Percentiles rank a stretch among this genome's conserved stretches.
Evolutionary conservation across 2,329 filamentous ascomycete species (phyloP).

Genomic region (Ceratocystis albifundus): DNA sequence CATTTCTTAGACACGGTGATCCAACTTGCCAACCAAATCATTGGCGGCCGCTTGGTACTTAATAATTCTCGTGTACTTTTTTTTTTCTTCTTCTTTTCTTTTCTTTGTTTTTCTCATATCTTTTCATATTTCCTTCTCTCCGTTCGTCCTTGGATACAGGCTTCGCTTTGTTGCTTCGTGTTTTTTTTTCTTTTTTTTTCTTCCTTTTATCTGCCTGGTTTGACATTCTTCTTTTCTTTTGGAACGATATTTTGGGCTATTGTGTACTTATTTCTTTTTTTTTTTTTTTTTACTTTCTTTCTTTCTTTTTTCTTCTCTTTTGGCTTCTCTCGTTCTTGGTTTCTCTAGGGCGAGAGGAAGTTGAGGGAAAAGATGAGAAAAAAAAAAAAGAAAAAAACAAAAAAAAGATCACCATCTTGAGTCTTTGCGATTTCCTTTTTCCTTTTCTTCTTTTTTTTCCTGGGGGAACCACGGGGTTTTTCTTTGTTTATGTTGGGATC

Average conservation of each 20-base stretch:
- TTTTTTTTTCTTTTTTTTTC: constrained; percentile 9
- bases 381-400: constrained; percentile 3
- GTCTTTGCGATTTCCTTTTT: neutral
- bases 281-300: neutral
- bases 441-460: constrained; percentile 3
- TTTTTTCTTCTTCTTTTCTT: too few species aligned
- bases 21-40: neutral
- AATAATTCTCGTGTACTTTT: constrained; percentile 6
- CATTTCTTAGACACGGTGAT: neutral
- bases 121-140: too few species aligned
- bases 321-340: neutral
- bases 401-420: neutral
- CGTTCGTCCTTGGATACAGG: constrained; percentile 5
- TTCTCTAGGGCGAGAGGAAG: neutral
- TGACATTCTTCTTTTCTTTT: neutral
- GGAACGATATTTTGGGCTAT: neutral
- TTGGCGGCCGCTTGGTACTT: neutral
- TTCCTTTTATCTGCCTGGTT: constrained; percentile 11
- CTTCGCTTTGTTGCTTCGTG: neutral
- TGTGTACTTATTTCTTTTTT: neutral
- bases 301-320: neutral
- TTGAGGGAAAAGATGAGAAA: neutral
- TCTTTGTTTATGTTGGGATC: neutral
- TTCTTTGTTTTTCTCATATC: too few species aligned
- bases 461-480: neutral